Evolutionary conservation across 2,329 filamentous ascomycete genomes (phyloP), one percentile per base, ranked within the genome.

Genomic region (Didymella pomorum): DNA sequence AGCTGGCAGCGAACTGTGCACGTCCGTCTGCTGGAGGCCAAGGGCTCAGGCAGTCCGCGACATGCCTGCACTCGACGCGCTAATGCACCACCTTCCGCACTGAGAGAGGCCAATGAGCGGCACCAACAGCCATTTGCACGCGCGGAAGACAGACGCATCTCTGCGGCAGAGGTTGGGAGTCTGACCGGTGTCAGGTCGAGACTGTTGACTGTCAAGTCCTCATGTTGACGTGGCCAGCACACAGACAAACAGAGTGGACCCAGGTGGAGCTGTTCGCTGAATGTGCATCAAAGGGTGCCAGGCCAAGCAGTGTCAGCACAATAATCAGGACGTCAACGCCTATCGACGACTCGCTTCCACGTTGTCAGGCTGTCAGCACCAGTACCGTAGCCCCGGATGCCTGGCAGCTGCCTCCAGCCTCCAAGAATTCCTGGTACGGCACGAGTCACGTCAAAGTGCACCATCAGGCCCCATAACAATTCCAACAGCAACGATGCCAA

Each of bases 1-100:
- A 25, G 51, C 52, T 41, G 18, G 35, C 52, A 55, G 49, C 37
- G 58, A 60, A 60, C 58, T 50, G 41, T 57, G 58, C 58, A 60
- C 58, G 56, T 45, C 44, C 45, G 25, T 41, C 16, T 50, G 37
- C 41, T 47, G 45, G 47, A 43, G 53, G 52, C 53, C 52, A 47
- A 52, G 37, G 26, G 39, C 51, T 45, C 51, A 58, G 21, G 35
- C 49, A 48, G 37, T 58, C 55, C 55, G 49, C 37, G 41, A 51
- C 42, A 55, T 52, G 46, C 56, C 35, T 59, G 56, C 46, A 23
- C 45, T 28, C 25, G 18, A 29, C 46, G 56, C 56, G 47, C 57
- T 60, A 55, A 48, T 43, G 52, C 57, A 52, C 46, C 26, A 25
- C 52, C 43, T 44, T 51, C 56, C 51, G 51, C 46, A 31, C 37